Evolutionary conservation across 495 filamentous ascomycete species (phyloP).

Genomic region (Penicilliopsis zonata): DNA sequence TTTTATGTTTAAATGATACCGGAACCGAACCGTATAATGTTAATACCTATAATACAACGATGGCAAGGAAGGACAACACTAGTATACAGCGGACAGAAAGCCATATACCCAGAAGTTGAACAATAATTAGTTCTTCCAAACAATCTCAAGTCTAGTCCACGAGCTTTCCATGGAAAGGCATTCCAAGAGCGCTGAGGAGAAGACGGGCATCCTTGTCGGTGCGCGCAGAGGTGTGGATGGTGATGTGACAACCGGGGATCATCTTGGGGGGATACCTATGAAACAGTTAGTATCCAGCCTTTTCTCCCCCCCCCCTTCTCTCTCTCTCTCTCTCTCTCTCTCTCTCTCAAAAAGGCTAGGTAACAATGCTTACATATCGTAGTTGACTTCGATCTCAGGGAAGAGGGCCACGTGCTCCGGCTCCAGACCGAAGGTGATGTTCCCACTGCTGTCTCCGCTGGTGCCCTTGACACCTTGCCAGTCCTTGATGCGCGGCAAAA

Average conservation of each 20-base stretch:
- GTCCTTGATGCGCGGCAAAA: conserved; percentile 90
- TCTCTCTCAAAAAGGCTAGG: too few species aligned
- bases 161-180: conserved; percentile 69
- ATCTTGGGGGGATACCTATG: conserved; percentile 72
- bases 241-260: conserved; percentile 84
- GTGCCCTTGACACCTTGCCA: conserved; percentile 70
- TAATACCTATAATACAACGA: too few species aligned
- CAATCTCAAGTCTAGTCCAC: conserved; percentile 36
- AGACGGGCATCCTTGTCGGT: conserved; percentile 87
- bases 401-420: conserved; percentile 65
- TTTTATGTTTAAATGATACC: too few species aligned
- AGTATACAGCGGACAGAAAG: too few species aligned
- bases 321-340: too few species aligned
- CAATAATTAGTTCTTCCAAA: too few species aligned
- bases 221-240: conserved; percentile 75
- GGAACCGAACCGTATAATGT: too few species aligned
- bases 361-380: conserved; percentile 72
- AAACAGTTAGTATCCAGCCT: too few species aligned
- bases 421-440: conserved; percentile 68
- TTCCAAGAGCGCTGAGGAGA: conserved; percentile 66
- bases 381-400: conserved; percentile 87
- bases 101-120: too few species aligned
- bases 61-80: too few species aligned
- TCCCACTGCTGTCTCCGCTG: conserved; percentile 74
- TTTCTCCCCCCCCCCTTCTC: too few species aligned